Evolutionary conservation across 1,284 basidiomycete genomes (phyloP), one percentile per base, ranked within the genome.

Genomic region (Ustilago xerochloae): DNA sequence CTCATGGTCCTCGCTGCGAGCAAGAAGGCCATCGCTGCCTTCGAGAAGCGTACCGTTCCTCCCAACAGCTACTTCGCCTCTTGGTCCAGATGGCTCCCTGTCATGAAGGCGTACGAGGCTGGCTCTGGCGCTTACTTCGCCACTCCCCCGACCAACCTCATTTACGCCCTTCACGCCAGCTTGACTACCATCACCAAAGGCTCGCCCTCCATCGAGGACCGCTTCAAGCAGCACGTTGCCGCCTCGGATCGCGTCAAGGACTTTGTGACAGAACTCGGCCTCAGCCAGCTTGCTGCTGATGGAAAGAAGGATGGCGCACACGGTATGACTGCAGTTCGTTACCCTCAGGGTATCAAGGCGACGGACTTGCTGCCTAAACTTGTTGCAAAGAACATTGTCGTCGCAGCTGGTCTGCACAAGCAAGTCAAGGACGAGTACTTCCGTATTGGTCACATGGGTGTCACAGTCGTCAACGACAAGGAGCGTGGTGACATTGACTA

Each of bases 391-490:
- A 91, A 90, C 51, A 87, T 99, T 61, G 89, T 97, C 38, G 90
- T 94, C 41, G 94, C 96, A 33, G 94, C 91, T 47, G 96, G 96
- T 26, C 86, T 99, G 74, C 93, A 97, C 86, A 90, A 91, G 78
- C 89, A 89, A 36, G 90, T 92, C 86, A 97, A 94, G 88, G 91
- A 93, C 90, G 79, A 75, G 86, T 88, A 80, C 75, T 64, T 81
- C 76, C 73, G 79, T 10, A 84, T 85, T 60, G 80, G 93, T 24
- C 94, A 97, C 85, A 96, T 97, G 94, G 95, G 95, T 58, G 85
- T 92, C 62, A 91, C 91, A 9, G 94, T 89, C 26, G 89, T 91
- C 26, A 89, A 94, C 77, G 70, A 87, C 30, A 64, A 73, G 63
- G 47, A 70, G 72, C 68, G 81, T 13, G 74, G 73, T 18, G 93